Percentiles rank a stretch among this genome's conserved stretches.
phyloP scores from a whole-genome alignment of 2,329 filamentous ascomycete species.

The Penicillium thymicola region DNA sequence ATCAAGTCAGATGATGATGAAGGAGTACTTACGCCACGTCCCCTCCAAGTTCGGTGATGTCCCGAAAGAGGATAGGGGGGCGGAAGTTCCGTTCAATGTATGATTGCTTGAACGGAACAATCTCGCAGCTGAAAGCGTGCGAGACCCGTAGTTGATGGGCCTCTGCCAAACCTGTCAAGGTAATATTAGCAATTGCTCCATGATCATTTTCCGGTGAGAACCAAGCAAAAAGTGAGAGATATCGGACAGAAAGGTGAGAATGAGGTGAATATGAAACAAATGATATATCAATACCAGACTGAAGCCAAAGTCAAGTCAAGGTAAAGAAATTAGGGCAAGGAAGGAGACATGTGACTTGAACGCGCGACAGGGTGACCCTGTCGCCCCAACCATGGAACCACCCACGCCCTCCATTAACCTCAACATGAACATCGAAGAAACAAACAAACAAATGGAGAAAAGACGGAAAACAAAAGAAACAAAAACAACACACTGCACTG shows the following conservation, averaged over 20 bases:
- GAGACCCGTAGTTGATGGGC: slow-evolving; percentile 44
- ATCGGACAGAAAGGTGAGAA: not conserved
- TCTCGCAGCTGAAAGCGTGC: slow-evolving; percentile 63
- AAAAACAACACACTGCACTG: slow-evolving; percentile 10
- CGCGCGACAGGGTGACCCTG: not conserved
- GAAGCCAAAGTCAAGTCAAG: not conserved
- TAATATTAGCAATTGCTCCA: not conserved
- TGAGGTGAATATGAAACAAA: not conserved
- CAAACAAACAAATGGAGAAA: not conserved
- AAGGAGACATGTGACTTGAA: not conserved
- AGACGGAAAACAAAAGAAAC: not conserved
- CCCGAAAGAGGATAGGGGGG: slow-evolving; percentile 54
- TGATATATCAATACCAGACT: not conserved
- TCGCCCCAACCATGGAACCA: not conserved
- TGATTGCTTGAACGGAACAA: slow-evolving; percentile 61
- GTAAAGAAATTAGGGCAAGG: not conserved
- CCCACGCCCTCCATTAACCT: no score
- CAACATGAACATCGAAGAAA: not conserved
- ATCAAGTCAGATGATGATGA: not conserved
- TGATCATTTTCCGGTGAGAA: slow-evolving; percentile 35
- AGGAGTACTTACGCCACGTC: slow-evolving; percentile 46
- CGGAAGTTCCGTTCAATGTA: slow-evolving; percentile 62
- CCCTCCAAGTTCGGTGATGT: slow-evolving; percentile 55
- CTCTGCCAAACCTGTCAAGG: slow-evolving; percentile 2
- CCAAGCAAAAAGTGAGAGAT: not conserved